These are phyloP conservation scores for Chytriomyces sp. DNA, from an alignment of 192 early-diverging fungal genomes.

Conservation along the genomic window DNA sequence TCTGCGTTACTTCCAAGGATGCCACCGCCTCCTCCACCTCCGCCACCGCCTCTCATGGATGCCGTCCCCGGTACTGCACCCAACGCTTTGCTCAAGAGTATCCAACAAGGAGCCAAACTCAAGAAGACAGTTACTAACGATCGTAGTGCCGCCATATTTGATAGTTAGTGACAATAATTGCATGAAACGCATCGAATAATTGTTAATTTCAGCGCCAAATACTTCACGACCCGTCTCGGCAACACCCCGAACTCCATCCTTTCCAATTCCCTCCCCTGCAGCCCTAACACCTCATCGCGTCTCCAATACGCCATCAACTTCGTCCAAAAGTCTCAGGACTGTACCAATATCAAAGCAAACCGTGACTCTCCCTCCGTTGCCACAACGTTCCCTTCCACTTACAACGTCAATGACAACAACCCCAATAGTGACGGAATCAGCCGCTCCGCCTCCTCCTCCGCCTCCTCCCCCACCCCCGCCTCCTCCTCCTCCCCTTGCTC, in stretches of 20 bases:
- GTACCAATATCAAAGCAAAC: no score
- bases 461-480: neutral
- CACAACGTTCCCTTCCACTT: no score
- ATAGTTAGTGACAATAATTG: conserved; percentile 35
- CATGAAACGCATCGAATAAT: no score
- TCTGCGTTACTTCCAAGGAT: no score
- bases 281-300: no score
- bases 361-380: no score
- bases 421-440: neutral
- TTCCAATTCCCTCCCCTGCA: no score
- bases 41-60: conserved; percentile 27
- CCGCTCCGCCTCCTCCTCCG: neutral
- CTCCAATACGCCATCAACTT: no score
- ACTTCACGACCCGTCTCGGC: no score
- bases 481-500: neutral
- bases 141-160: conserved; percentile 43
- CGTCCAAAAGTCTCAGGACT: no score
- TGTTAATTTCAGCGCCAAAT: no score
- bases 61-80: conserved; percentile 15
- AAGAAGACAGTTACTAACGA: conserved; percentile 61
- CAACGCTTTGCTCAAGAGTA: conserved; percentile 46
- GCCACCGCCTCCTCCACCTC: conserved; percentile 46
- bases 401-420: neutral
- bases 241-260: no score
- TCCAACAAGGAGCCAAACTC: conserved; percentile 57